These are phyloP conservation scores for Lunasporangiospora selenospora DNA, from an alignment of 192 early-diverging fungal species.

Conservation along the genomic window DNA sequence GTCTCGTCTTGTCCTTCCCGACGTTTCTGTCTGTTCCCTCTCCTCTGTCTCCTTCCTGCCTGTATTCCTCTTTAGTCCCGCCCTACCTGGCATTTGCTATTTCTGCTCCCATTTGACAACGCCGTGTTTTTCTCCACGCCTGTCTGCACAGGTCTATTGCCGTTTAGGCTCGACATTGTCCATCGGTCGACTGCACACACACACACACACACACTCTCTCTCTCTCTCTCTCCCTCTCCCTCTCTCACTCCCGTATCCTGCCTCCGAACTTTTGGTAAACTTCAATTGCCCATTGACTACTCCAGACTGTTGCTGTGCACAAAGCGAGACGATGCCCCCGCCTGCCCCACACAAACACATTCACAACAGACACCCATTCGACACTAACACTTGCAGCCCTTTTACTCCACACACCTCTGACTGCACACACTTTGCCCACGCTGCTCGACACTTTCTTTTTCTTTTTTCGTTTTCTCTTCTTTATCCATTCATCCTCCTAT, in stretches of 20 bases:
- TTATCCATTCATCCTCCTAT: background rate
- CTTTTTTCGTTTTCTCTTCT: no score
- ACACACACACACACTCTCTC: background rate
- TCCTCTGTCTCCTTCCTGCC: background rate
- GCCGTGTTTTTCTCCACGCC: background rate
- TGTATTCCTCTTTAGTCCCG: background rate
- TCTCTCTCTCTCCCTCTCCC: background rate
- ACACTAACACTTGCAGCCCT: background rate
- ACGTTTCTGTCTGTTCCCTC: constrained; percentile 1
- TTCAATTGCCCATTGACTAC: background rate
- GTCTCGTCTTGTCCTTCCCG: no score
- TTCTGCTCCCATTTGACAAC: background rate
- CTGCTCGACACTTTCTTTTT: no score
- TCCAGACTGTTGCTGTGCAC: background rate
- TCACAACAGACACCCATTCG: background rate
- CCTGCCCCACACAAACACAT: no score
- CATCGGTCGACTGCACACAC: background rate
- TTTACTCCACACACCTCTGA: no score
- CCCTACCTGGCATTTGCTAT: background rate
- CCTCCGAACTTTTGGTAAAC: background rate
- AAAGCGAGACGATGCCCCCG: no score
- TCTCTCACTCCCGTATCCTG: background rate
- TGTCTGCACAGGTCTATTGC: background rate
- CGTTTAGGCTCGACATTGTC: background rate
- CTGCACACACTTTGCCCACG: no score